Evolutionary conservation across 2,329 filamentous ascomycete genomes (phyloP).

Genomic region (Aureobasidium sp.): DNA sequence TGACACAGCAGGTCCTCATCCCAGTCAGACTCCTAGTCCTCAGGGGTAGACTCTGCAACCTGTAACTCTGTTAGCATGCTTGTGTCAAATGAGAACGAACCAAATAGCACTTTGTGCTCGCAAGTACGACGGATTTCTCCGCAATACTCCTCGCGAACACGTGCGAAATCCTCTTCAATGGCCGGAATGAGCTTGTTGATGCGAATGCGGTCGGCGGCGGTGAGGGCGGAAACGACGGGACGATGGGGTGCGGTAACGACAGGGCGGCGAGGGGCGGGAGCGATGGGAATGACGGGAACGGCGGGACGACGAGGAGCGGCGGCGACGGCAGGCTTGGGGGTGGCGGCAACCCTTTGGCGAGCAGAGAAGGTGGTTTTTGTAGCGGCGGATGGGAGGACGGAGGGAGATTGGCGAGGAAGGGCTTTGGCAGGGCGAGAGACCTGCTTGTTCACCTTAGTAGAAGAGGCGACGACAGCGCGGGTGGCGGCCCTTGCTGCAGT

Average conservation of each 20-base stretch:
- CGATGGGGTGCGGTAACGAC: not conserved
- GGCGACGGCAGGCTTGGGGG: not conserved
- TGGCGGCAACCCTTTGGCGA: not conserved
- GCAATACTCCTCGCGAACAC: not conserved
- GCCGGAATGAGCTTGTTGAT: not conserved
- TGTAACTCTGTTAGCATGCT: not conserved
- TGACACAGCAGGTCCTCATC: not conserved
- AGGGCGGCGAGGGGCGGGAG: not conserved
- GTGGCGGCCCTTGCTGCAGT: not conserved
- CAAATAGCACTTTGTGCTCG: not conserved
- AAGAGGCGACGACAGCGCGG: not conserved
- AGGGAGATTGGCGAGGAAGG: not conserved
- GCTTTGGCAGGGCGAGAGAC: not conserved
- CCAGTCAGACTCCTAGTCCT: constrained; percentile 11
- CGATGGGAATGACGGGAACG: not conserved
- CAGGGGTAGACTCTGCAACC: not conserved
- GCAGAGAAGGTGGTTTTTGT: not conserved
- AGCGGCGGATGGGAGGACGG: not conserved
- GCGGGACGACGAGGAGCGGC: not conserved
- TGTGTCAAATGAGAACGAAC: not conserved
- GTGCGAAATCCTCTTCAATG: not conserved
- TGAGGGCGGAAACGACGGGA: not conserved
- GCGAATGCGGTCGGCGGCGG: not conserved
- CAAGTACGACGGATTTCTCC: not conserved
- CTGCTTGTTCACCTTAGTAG: not conserved